These are phyloP conservation scores for Verticillium zaregamsianum DNA, from an alignment of 2,329 filamentous ascomycete species.

Conservation along the genomic window DNA sequence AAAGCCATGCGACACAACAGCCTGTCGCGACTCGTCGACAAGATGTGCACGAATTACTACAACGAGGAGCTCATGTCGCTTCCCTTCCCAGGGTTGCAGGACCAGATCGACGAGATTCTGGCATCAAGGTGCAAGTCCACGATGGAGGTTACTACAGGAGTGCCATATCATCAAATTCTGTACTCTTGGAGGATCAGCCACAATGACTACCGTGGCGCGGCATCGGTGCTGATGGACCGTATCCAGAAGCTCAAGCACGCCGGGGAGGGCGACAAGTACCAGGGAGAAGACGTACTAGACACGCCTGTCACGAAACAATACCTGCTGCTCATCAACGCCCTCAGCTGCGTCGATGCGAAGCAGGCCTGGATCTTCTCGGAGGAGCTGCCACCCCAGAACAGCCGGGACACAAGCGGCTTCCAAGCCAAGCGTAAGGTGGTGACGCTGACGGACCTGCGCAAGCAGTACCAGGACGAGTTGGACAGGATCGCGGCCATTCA, in stretches of 20 bases:
- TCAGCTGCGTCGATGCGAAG: slow-evolving; percentile 76
- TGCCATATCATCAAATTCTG: slow-evolving; percentile 82
- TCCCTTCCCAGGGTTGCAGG: slow-evolving; percentile 73
- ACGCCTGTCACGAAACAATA: slow-evolving; percentile 71
- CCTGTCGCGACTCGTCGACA: slow-evolving; percentile 65
- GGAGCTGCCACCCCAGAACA: slow-evolving; percentile 20
- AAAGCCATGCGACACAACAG: slow-evolving; percentile 66
- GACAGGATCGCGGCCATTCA: slow-evolving; percentile 85
- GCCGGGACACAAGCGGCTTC: slow-evolving; percentile 6
- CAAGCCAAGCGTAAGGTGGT: slow-evolving; percentile 67
- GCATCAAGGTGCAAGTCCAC: slow-evolving; percentile 66
- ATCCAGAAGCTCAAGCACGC: slow-evolving; percentile 58
- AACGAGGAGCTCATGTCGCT: slow-evolving; percentile 67
- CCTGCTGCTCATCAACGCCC: slow-evolving; percentile 85
- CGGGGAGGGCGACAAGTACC: slow-evolving; percentile 54
- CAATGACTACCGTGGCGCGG: slow-evolving; percentile 79
- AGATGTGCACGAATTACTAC: slow-evolving; percentile 65
- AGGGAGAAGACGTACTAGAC: slow-evolving; percentile 53
- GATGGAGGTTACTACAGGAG: slow-evolving; percentile 58
- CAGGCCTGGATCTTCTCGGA: slow-evolving; percentile 76
- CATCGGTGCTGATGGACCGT: slow-evolving; percentile 57
- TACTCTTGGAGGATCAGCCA: slow-evolving; percentile 86
- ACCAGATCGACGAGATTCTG: slow-evolving; percentile 75
- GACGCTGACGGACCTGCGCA: slow-evolving; percentile 79
- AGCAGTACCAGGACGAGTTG: slow-evolving; percentile 84